Percentiles rank a stretch among this genome's conserved stretches.
These are phyloP conservation scores for Lactarius indigo DNA, from an alignment of 768 basidiomycete species.

Conservation along the genomic window DNA sequence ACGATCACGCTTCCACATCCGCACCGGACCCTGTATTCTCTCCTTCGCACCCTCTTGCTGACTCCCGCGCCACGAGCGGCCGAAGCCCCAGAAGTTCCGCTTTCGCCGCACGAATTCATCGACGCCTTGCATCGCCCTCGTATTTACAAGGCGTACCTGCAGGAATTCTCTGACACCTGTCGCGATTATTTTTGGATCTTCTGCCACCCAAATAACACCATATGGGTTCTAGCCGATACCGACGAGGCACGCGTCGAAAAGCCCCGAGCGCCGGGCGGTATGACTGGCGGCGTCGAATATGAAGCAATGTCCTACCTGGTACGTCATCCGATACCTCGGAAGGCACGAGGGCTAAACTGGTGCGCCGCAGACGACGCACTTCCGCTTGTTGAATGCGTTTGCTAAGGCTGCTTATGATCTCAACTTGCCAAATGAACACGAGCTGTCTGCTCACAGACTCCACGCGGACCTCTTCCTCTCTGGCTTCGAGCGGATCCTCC, in stretches of 20 bases:
- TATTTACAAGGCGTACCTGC: constrained; percentile 77
- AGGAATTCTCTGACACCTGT: constrained; percentile 85
- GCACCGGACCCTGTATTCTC: constrained; percentile 68
- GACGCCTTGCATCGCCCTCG: constrained; percentile 63
- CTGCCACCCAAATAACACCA: constrained; percentile 90
- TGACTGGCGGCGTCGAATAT: constrained; percentile 98
- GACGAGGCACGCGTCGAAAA: constrained; percentile 85
- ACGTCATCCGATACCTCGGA: neutral
- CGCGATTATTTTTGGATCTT: constrained; percentile 97
- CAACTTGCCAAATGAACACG: constrained; percentile 61
- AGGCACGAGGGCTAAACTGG: constrained; percentile 1
- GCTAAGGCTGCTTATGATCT: constrained; percentile 62
- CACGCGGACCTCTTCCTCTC: constrained; percentile 87
- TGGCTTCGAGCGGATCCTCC: constrained; percentile 85
- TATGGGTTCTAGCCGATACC: constrained; percentile 82
- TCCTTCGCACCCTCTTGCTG: constrained; percentile 72
- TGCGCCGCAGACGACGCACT: constrained; percentile 71
- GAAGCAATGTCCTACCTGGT: constrained; percentile 97
- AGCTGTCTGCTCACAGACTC: constrained; percentile 75
- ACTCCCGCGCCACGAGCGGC: constrained; percentile 64
- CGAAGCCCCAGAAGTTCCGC: constrained; percentile 55
- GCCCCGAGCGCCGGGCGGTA: constrained; percentile 92
- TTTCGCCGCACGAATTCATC: constrained; percentile 81
- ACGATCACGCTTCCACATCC: constrained; percentile 67
- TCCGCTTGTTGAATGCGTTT: constrained; percentile 82